These are phyloP conservation scores for Phanerodontia chrysosporium DNA, from an alignment of 768 basidiomycete genomes.

Conservation along the genomic window DNA sequence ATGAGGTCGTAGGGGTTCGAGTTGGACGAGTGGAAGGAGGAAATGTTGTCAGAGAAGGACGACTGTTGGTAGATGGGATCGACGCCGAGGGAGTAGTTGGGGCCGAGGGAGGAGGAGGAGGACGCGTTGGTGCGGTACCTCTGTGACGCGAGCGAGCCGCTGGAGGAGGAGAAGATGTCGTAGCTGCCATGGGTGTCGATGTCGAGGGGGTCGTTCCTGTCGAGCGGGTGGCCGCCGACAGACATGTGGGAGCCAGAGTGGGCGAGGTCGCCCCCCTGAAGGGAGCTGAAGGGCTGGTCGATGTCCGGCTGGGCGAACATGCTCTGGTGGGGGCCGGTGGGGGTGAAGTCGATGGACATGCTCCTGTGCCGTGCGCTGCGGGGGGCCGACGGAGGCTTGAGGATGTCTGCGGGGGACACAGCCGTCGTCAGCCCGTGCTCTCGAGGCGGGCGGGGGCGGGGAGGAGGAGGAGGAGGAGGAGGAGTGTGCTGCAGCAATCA, in stretches of 20 bases:
- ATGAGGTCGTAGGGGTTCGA: constrained; percentile 63
- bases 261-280: constrained; percentile 36
- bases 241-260: constrained; percentile 24
- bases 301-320: constrained; percentile 55
- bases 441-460: constrained; percentile 6
- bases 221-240: constrained; percentile 34
- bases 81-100: constrained; percentile 46
- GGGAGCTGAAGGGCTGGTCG: constrained; percentile 50
- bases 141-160: constrained; percentile 43
- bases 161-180: constrained; percentile 55
- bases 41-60: constrained; percentile 56
- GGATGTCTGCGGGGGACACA: constrained; percentile 39
- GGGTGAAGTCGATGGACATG: constrained; percentile 54
- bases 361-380: constrained; percentile 33
- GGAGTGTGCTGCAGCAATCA: constrained; percentile 9
- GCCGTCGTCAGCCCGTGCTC: constrained; percentile 8
- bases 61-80: constrained; percentile 58
- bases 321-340: constrained; percentile 35
- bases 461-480: constrained; percentile 10
- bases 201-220: constrained; percentile 53
- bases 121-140: constrained; percentile 73
- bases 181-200: constrained; percentile 55
- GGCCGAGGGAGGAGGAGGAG: constrained; percentile 65
- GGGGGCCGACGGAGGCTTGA: constrained; percentile 33
- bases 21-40: constrained; percentile 49